Evolutionary conservation across 2,329 filamentous ascomycete species (phyloP).

Genomic region (Exophiala oligosperma): DNA sequence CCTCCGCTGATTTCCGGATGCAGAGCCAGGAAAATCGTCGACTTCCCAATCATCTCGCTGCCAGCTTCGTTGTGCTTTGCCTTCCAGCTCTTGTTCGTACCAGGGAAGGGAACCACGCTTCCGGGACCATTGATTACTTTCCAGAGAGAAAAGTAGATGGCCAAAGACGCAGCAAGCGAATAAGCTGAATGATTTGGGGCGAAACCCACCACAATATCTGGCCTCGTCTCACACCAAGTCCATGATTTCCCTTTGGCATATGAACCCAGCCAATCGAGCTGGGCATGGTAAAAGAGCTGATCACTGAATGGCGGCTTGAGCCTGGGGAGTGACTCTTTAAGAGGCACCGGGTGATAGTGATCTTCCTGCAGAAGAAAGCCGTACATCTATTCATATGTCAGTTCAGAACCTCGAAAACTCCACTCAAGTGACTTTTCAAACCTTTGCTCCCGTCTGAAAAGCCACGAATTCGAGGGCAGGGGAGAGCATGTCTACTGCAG

Average conservation of each 20-base stretch:
- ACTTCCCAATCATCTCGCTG: slow-evolving; percentile 31
- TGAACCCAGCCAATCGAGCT: slow-evolving; percentile 28
- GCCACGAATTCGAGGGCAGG: slow-evolving; percentile 9
- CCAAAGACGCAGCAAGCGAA: slow-evolving; percentile 33
- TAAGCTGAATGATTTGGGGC: slow-evolving; percentile 33
- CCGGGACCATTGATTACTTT: slow-evolving; percentile 29
- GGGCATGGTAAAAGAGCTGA: slow-evolving; percentile 35
- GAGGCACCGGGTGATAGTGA: slow-evolving; percentile 22
- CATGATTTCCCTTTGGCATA: slow-evolving; percentile 31
- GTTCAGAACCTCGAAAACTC: neutral
- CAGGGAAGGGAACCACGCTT: slow-evolving; percentile 32
- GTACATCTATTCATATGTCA: slow-evolving; percentile 5
- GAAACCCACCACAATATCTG: slow-evolving; percentile 35
- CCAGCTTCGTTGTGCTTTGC: slow-evolving; percentile 32
- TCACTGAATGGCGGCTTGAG: slow-evolving; percentile 32
- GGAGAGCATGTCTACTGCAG: slow-evolving; percentile 10
- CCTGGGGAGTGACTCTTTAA: slow-evolving; percentile 34
- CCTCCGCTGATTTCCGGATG: slow-evolving; percentile 25
- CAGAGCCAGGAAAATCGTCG: slow-evolving; percentile 34
- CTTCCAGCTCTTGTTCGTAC: slow-evolving; percentile 24
- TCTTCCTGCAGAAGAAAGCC: slow-evolving; percentile 13
- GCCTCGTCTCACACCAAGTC: slow-evolving; percentile 40
- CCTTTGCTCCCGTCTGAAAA: slow-evolving; percentile 14
- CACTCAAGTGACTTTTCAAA: neutral
- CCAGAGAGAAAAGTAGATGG: slow-evolving; percentile 34